Base-by-base conservation (phyloP, 495 filamentous ascomycete genomes). In the Aspergillus carlsbadensis region DNA sequence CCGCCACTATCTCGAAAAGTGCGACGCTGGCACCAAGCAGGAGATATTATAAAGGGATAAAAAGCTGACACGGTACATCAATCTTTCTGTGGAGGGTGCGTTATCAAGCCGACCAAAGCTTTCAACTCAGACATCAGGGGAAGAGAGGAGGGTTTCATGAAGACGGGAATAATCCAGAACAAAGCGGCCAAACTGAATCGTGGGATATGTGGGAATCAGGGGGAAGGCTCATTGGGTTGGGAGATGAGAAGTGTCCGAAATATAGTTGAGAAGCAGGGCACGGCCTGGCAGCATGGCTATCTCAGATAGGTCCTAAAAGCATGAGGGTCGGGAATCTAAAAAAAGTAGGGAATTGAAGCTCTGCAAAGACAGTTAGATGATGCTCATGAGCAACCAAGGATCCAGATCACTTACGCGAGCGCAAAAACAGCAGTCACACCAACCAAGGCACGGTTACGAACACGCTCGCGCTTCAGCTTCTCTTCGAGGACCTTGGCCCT, bases 341-440 rank as follows among this genome's bases (percentile, higher is more conserved):
- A 74, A 62, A 78, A 78, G 54, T 77, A 79, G 20, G 76, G 76
- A 60, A 79, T 77, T 5, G 75, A 69, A 6, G 74, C 75, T 42
- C 76, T 79, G 42, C 8, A 20, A 10, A 29, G 17, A 59, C 63
- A 75, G 70, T 36, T 36, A 57, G 40, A 54, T 11, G 24, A 44
- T 43, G 3, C 13, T 21, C 14, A n/a, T 5, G 34, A 20, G 31
- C 15, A 21, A 10, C 13, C 17, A 11, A 18, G 10, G 21, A 6
- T 2, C n/a, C 21, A 18, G 18, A 57, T 45, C 33, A 87, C 91
- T 74, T 80, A 97, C 93, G 91, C 92, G 73, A 97, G 78, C 26
- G 88, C 88, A 69, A 96, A 82, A 20, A 88, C 90, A 39, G 87
- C 91, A 34, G 85, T 89, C 50, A 97, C 80, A 40, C 94, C 92